A percentile compares a stretch with the other conserved stretches of the same genome.
Evolutionary conservation across 805 yeast genomes (phyloP).

Genomic region (Saturnispora diversa): DNA sequence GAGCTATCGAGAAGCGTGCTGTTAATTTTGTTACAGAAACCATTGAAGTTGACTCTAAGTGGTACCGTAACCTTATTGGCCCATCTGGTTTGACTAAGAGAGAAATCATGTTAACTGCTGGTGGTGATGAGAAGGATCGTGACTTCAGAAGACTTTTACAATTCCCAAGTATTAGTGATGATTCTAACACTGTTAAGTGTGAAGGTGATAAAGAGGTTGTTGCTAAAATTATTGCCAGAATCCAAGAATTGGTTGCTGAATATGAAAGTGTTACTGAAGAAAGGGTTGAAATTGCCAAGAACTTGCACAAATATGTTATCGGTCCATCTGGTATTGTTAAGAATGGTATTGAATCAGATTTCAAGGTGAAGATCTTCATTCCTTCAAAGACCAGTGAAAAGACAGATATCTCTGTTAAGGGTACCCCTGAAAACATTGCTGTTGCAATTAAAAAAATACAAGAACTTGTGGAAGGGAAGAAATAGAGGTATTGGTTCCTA

Average conservation of each 20-base stretch:
- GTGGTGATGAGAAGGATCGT: constrained; percentile 47
- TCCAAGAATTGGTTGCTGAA: constrained; percentile 54
- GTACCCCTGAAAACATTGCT: constrained; percentile 58
- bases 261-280: constrained; percentile 53
- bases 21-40: constrained; percentile 52
- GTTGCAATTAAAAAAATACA: constrained; percentile 54
- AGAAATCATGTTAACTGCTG: constrained; percentile 70
- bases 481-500: no score
- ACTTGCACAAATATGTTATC: constrained; percentile 65
- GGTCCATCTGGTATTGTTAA: constrained; percentile 78
- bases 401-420: constrained; percentile 48
- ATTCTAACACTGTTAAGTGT: constrained; percentile 49
- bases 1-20: constrained; percentile 53
- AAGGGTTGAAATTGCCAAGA: constrained; percentile 53
- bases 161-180: constrained; percentile 62
- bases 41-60: constrained; percentile 62
- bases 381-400: constrained; percentile 53
- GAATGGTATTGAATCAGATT: constrained; percentile 63
- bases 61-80: constrained; percentile 72
- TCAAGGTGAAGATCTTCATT: constrained; percentile 51
- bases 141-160: constrained; percentile 50
- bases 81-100: constrained; percentile 65
- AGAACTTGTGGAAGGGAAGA: constrained; percentile 37
- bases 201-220: constrained; percentile 75
- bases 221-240: constrained; percentile 51